Evolutionary conservation across 2,329 filamentous ascomycete genomes (phyloP), one percentile per base, ranked within the genome.

Genomic region (Myriosclerotinia scirpicola): DNA sequence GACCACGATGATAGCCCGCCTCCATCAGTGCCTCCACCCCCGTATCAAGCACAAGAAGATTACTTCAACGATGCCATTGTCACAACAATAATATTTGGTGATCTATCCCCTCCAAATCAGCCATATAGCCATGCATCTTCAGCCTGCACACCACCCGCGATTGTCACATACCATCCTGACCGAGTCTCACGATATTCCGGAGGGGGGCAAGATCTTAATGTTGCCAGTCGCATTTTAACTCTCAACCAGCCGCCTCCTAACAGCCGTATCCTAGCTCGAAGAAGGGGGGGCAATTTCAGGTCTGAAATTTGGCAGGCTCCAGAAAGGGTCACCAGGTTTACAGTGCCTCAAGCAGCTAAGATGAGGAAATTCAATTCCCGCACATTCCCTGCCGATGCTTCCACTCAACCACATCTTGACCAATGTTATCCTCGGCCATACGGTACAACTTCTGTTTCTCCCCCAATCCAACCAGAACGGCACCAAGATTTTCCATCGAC

Each of bases 401-500:
- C 5, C n/a, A 61, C 44, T 22, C 58, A 61, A n/a, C 58, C 58
- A 3, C 5, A 40, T 50, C 58, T 61, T 34, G 34, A 26, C n/a
- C 30, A 61, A 38, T 50, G 44, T 12, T 50, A 61, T 50, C 11
- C 22, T 38, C 44, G 9, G n/a, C 58, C 58, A 61, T 61, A 61
- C 50, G 44, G 44, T 61, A 0, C 30, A 38, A 61, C 8, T 6
- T 38, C 34, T 11, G 22, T 17, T 56, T 4, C n/a, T 8, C 11
- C 8, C 26, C 8, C 36, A 12, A 3, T 5, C 20, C 44, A 34
- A 15, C 20, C 8, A 38, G 34, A 17, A 17, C 12, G 5, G 22
- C 8, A 38, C 34, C 20, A 40, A 36, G 15, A 17, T 26, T n/a
- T 15, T 20, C n/a, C 38, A 61, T 50, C 58, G 11, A 22, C 14